Percentiles rank a stretch among this genome's conserved stretches.
Conservation (phyloP, 306 rosid genomes). For the Astragalus membranaceus region DNA sequence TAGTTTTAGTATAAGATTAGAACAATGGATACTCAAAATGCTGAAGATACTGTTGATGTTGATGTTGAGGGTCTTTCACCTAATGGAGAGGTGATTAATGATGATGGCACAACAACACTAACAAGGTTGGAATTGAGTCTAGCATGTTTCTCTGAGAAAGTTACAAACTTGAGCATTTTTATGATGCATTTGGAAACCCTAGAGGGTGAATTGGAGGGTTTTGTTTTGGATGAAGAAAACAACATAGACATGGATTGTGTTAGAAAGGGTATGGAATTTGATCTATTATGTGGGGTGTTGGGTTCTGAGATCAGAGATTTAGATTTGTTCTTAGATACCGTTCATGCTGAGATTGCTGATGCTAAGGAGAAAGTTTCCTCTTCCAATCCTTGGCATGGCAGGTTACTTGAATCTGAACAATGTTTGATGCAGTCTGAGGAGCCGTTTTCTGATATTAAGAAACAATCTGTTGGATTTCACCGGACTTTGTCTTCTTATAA, state of each 20-base stretch:
- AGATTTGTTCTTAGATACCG: slow-evolving; percentile 41
- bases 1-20: not conserved
- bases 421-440: slow-evolving; percentile 56
- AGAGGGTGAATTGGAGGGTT: slow-evolving; percentile 59
- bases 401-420: slow-evolving; percentile 42
- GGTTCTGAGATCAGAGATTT: slow-evolving; percentile 66
- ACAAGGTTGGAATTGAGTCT: slow-evolving; percentile 43
- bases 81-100: slow-evolving; percentile 31
- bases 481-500: slow-evolving; percentile 37
- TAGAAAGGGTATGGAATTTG: slow-evolving; percentile 51
- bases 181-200: slow-evolving; percentile 64
- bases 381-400: slow-evolving; percentile 11
- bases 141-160: slow-evolving; percentile 68
- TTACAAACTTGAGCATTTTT: slow-evolving; percentile 54
- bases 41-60: slow-evolving; percentile 8
- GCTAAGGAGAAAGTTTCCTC: slow-evolving; percentile 36
- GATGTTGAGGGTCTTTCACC: slow-evolving; percentile 22
- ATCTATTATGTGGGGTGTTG: slow-evolving; percentile 62
- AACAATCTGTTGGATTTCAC: slow-evolving; percentile 45
- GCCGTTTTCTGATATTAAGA: slow-evolving; percentile 59
- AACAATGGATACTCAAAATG: slow-evolving; percentile 30
- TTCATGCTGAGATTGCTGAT: slow-evolving; percentile 40
- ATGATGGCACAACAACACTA: slow-evolving; percentile 27
- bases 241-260: slow-evolving; percentile 24
- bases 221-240: slow-evolving; percentile 32